Evolutionary conservation across 148 eudicot genomes (phyloP), one percentile per base, ranked within the genome.

Genomic region (Limonium bicolor): DNA sequence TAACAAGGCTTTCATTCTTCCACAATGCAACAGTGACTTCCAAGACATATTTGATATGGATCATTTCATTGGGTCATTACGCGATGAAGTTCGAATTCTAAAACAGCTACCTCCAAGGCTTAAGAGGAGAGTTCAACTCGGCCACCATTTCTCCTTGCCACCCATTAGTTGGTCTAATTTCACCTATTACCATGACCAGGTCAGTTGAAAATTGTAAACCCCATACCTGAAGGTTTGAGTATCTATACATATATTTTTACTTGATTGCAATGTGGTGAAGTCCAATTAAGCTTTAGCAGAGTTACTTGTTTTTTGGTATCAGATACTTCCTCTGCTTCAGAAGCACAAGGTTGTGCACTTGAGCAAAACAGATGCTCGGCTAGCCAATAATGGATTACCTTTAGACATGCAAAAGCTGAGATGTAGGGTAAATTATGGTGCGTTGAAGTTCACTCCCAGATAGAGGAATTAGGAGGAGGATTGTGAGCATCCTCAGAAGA

Each of bases 121-220:
- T 25, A 68, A 80, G 62, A 71, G 32, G 27, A 59, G 90, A 61
- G 67, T 67, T 36, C 70, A 76, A 53, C 56, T 56, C 35, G 82
- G 82, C 46, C 56, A 19, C 7, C 46, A 49, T 42, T 62, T 61
- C 55, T 76, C 83, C 6, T 48, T 80, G 62, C 53, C 83, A 8
- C 90, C 90, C 19, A 67, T 80, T 51, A 80, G 90, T 56, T 80
- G 90, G 90, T 80, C 90, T n/a, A 70, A 76, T 60, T 63, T 80
- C 59, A 75, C 83, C 22, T 80, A 80, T 53, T 80, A 80, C 63
- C 80, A 67, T 9, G 38, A 69, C 37, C 83, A 70, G 80, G 88
- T 79, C 35, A 32, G 61, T 37, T 17, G 18, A 20, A n/a, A n/a
- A n/a, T n/a, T n/a, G n/a, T n/a, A n/a, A n/a, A n/a, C n/a, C n/a